Base-by-base conservation (phyloP, 768 basidiomycete species). In the Termitomyces sp. region DNA sequence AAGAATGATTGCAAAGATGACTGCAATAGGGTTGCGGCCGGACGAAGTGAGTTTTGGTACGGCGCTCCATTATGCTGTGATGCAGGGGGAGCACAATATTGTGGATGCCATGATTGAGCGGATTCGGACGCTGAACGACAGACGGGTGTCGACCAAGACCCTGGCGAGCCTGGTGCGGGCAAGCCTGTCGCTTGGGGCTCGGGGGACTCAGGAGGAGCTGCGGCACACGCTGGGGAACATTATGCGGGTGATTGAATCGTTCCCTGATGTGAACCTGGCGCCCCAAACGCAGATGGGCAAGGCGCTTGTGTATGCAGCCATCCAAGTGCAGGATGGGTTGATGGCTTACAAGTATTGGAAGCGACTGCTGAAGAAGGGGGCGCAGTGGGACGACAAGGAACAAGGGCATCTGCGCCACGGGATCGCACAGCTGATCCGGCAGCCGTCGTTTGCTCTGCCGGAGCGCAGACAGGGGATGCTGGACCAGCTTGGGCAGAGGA, bases 281-380 rank as follows among this genome's bases (percentile, higher is more conserved):
- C 67, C 73, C 44, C 73, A 83, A 27, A 71, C 78, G 30, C 73
- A 76, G 41, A 72, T 80, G 55, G 86, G 80, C 21, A 78, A 76
- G 62, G 73, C 72, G 61, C 79, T 85, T 56, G 73, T 85, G 19
- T 64, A 62, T 14, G 73, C 75, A 8, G 76, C 83, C n/a, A 66
- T 89, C 55, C 70, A 70, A 40, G 73, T 76, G 34, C 68, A 76
- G 19, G 76, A 83, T 45, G 76, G 83, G 0, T 56, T 61, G 58
- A 67, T 83, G 69, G 88, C 85, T 1, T 86, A 75, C 71, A 68
- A 69, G 44, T 87, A 88, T 66, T 89, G 87, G 87, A 62, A 67
- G 47, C 61, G 67, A 48, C 67, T 86, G 57, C 49, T 88, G 12
- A 71, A 66, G 56, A 65, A 66, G 27, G 77, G 70, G 66, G 69